Evolutionary conservation across 139 green algal genomes (phyloP).

Genomic region (Zygnema circumcarinatum): DNA sequence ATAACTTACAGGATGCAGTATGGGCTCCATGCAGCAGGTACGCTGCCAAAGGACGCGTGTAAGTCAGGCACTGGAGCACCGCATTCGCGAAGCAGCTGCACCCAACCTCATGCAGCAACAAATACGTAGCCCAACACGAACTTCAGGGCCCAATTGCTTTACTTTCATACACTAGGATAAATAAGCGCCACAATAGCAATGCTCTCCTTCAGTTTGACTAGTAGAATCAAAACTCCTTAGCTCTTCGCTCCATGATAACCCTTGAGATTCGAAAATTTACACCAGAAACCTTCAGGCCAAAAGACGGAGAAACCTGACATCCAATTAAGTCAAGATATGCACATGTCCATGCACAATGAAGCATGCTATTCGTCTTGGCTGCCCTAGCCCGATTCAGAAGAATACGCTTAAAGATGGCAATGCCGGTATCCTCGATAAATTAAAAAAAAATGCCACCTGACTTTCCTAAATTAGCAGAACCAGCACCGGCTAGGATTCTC

Average conservation of each 20-base stretch:
- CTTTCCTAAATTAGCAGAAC: too few species aligned
- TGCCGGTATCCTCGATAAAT: too few species aligned
- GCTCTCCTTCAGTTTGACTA: not conserved
- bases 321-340: not conserved
- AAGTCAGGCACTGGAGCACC: slow-evolving; percentile 61
- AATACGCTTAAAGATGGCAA: too few species aligned
- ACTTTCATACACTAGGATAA: not conserved
- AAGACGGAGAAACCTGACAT: not conserved
- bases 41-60: slow-evolving; percentile 49
- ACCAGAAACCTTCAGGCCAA: not conserved
- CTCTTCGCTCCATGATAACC: too few species aligned
- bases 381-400: too few species aligned
- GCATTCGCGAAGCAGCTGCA: slow-evolving; percentile 60
- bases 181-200: not conserved
- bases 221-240: too few species aligned
- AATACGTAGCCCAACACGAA: not conserved
- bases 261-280: too few species aligned
- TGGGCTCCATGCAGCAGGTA: slow-evolving; percentile 21
- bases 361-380: too few species aligned
- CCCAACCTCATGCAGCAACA: not conserved
- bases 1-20: slow-evolving; percentile 25
- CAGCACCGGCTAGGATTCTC: too few species aligned
- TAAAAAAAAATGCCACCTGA: too few species aligned
- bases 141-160: not conserved
- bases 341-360: not conserved